Evolutionary conservation across 148 eudicot species (phyloP), one percentile per base, ranked within the genome.

Genomic region (Silene uniflora): DNA sequence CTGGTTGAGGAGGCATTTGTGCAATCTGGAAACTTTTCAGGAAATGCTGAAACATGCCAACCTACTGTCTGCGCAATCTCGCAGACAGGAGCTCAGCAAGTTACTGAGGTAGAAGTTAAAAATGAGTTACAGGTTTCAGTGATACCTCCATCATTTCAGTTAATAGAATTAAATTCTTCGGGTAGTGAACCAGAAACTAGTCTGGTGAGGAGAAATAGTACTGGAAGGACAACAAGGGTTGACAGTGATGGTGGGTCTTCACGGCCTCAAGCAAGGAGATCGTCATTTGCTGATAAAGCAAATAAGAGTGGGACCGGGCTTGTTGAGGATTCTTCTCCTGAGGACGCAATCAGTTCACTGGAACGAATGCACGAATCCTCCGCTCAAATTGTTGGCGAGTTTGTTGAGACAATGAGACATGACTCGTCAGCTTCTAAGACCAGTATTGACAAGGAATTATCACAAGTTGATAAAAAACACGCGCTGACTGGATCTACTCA

Each of bases 261-360:
- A 25, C 74, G 42, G 58, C 54, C 77, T 62, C 76, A 67, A 47
- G 77, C 46, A 49, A 77, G 58, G 55, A 71, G 74, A 79, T 46
- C 65, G 42, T 62, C 77, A 46, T 59, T 71, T 6, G 73, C 60
- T 55, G 75, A 67, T 76, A 72, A 79, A 74, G 70, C 12, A 44
- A 13, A n/a, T 74, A 75, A 73, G 25, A 77, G 68, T 47, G 55
- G 71, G 1, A 74, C 70, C 49, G 70, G 42, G 69, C 60, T 77
- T 62, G 52, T 55, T 71, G 85, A 60, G 27, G 81, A 79, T 69
- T 77, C 78, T 70, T 81, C 82, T 62, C 80, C 52, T 72, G 90
- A 71, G 61, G 90, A 85, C 80, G 81, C 82, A 60, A 79, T 91
- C 54, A 89, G 76, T 77, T 90, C 98, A 62, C 90, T 87, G 77